Percentiles rank a stretch among this genome's conserved stretches.
Evolutionary conservation across 2,329 filamentous ascomycete genomes (phyloP).

Genomic region (Sporothrix luriei): DNA sequence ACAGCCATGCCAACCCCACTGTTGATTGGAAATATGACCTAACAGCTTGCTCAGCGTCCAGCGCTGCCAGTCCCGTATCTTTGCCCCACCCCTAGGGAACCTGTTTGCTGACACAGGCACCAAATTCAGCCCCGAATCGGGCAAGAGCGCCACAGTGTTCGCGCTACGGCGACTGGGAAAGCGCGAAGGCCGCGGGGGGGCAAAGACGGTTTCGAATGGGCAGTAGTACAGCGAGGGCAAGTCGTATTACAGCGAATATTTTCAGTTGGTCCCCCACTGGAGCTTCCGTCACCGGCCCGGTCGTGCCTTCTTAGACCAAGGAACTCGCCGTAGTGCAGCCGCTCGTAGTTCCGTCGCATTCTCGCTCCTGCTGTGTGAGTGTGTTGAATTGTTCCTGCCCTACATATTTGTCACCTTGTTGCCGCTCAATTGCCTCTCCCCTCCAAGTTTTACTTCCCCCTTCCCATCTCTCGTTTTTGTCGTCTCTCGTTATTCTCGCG

Average conservation of each 20-base stretch:
- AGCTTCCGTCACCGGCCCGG: slow-evolving; percentile 18
- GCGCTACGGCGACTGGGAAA: slow-evolving; percentile 5
- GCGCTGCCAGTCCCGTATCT: neutral
- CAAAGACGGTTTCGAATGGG: neutral
- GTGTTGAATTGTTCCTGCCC: slow-evolving; percentile 5
- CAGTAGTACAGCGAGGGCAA: slow-evolving; percentile 6
- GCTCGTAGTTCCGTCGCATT: slow-evolving; percentile 6
- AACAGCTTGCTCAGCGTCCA: neutral
- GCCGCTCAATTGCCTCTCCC: slow-evolving; percentile 11
- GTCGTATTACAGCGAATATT: slow-evolving; percentile 13
- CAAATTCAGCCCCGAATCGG: neutral
- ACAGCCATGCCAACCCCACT: slow-evolving; percentile 11
- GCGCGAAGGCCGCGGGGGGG: neutral
- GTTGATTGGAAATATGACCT: neutral
- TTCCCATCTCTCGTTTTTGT: neutral
- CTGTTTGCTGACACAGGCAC: slow-evolving; percentile 14
- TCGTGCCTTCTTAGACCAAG: slow-evolving; percentile 15
- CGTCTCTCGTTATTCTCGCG: slow-evolving; percentile 10
- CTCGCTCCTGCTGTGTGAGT: slow-evolving; percentile 16
- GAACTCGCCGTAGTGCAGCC: slow-evolving; percentile 10
- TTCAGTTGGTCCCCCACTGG: neutral
- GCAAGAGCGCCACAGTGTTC: slow-evolving; percentile 7
- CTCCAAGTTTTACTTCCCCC: neutral
- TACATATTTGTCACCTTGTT: slow-evolving; percentile 4
- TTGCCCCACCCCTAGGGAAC: neutral